Base-by-base conservation (phyloP, 805 yeast genomes). In the Candida alai region DNA sequence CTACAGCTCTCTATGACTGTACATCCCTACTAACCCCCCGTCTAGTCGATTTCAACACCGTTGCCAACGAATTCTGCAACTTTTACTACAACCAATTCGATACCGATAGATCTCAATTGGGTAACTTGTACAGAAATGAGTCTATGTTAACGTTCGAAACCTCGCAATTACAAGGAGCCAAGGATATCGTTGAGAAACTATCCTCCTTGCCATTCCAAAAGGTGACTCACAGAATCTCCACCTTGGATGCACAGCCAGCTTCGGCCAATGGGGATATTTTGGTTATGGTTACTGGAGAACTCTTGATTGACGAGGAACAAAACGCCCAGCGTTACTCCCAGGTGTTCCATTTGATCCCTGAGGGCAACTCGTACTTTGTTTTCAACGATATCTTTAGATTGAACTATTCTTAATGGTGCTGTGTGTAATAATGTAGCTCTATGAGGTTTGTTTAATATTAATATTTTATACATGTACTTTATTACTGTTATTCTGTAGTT, bases 61-160 rank as follows among this genome's bases (percentile, higher is more conserved):
- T 67, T 42, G 72, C 73, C 38, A 54, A 82, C 62, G 95, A 90
- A 65, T 90, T 90, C 69, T 86, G 96, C 56, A 82, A 76, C 63
- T 90, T 88, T 58, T 90, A 93, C 78, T 93, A 90, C 77, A 84
- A 85, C 61, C 95, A 86, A 65, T 90, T 90, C 56, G 97, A 89
- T 66, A 62, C 80, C 52, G 96, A 90, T 67, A 85, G 97, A 73
- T 62, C 87, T 40, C 93, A 84, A 62, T 78, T 90, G 59, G 95
- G 95, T 49, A 83, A 85, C 70, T 76, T 90, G 54, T 90, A 90
- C 80, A 84, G 99, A 60, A 96, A 87, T 42, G 89, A 85, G 60
- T 88, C 97, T 19, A 93, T 93, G 99, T 73, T 93, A 65, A 93
- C 98, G 30, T 93, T 93, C 53, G 98, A 93, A 69, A 80, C 89